These are phyloP conservation scores for Metarhizium humberi DNA, from an alignment of 2,329 filamentous ascomycete genomes.

Conservation along the genomic window DNA sequence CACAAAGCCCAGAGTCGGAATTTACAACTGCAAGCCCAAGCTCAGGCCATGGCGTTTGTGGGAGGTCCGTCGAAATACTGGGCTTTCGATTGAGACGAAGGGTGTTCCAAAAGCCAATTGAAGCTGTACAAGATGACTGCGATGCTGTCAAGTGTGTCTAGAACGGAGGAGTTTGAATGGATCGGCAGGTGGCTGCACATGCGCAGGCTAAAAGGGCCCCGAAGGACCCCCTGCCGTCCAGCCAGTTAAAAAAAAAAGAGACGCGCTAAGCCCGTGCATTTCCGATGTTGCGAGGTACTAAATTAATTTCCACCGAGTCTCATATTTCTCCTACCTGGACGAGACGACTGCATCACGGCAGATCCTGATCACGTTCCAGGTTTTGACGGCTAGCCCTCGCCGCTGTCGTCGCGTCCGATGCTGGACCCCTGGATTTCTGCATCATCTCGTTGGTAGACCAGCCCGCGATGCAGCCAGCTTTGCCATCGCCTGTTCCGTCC, in stretches of 20 bases:
- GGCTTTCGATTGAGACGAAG: background rate
- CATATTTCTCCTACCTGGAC: background rate
- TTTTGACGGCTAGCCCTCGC: conserved; percentile 5
- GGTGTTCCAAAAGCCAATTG: no score
- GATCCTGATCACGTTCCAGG: background rate
- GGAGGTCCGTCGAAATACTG: background rate
- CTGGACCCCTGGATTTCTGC: conserved; percentile 2
- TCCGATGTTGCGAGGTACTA: background rate
- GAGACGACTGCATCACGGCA: background rate
- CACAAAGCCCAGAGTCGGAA: background rate
- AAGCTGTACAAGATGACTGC: no score
- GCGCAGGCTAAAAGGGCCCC: no score
- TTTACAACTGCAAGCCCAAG: background rate
- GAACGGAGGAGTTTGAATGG: no score
- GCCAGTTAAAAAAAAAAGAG: background rate
- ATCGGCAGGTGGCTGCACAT: no score
- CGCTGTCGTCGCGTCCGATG: conserved; percentile 7
- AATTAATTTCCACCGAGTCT: background rate
- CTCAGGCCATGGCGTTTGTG: background rate
- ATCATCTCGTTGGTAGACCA: conserved; percentile 6
- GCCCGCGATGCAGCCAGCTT: conserved; percentile 33
- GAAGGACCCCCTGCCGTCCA: background rate
- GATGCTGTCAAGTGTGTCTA: no score
- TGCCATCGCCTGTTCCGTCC: conserved; percentile 40
- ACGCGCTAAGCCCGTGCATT: background rate